Base-by-base conservation (phyloP, 73 alveolate genomes). In the Tetrahymena thermophila region DNA sequence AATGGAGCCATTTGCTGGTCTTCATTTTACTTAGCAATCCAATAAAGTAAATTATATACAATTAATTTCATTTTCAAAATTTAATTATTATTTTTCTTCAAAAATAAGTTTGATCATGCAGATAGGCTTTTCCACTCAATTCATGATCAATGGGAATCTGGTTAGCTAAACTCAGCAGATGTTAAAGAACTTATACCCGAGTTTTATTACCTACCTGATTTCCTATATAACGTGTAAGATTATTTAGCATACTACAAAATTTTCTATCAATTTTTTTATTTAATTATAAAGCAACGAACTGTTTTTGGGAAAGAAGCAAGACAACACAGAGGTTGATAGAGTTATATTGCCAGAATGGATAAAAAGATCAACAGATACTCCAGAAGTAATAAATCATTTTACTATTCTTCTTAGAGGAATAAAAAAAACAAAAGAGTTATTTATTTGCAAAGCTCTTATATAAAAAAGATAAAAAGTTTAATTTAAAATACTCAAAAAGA, bases 101-200 rank as follows among this genome's bases (percentile, higher is more conserved):
- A 28, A 71, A 71, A 19, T 8, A n/a, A 71, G 85, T 98, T 97
- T 96, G 99, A 98, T 97, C 97, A 96, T 93, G 98, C 99, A 19
- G 98, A 98, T 96, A 97, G 99, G 95, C 95, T 98, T 44, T 98
- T 98, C 95, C 97, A 96, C 95, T 96, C 98, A 7, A 85, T 98
- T 55, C 95, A 97, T 43, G 95, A 43, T 85, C 94, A 98, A 38
- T 98, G 98, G 97, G 96, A 96, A 21, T 96, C 98, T 56, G 97
- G 97, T 3, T 83, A 93, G 43, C 93, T 97, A 11, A 97, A 96
- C 85, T 95, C 97, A 55, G 94, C 97, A 8, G 99, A 99, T 97
- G 96, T 97, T 57, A 99, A 99, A 97, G 99, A 99, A 96, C 96
- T 99, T 85, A 98, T 98, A 31, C 99, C 99, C 4, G 99, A 99